Conservation (phyloP, 768 basidiomycete species). For the Serendipita sp. region DNA sequence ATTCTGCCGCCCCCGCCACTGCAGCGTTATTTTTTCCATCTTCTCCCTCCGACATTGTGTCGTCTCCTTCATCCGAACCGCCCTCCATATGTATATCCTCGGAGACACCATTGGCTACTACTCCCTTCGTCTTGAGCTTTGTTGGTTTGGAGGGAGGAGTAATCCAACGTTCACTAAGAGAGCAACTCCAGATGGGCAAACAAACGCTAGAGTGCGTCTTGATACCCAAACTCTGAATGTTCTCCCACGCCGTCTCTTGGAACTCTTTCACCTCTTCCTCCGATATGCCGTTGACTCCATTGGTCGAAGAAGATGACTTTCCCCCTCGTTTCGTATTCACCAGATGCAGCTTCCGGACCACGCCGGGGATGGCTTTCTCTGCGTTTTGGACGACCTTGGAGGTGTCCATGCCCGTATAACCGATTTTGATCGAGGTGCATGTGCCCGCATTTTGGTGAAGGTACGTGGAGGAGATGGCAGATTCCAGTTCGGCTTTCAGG, state of each 20-base stretch:
- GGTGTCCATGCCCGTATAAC: conserved; percentile 52
- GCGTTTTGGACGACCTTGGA: conserved; percentile 68
- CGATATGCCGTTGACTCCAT: not conserved
- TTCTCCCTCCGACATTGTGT: conserved; percentile 13
- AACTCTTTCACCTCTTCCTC: not conserved
- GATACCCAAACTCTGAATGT: conserved; percentile 75
- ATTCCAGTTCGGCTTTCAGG: conserved; percentile 82
- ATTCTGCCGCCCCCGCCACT: not conserved
- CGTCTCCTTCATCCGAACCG: conserved; percentile 24
- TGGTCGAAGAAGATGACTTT: not conserved
- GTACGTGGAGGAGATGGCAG: conserved; percentile 85
- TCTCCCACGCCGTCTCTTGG: conserved; percentile 43
- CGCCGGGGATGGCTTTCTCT: conserved; percentile 54
- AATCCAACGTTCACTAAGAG: conserved; percentile 30
- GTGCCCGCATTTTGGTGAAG: conserved; percentile 92
- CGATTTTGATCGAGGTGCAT: conserved; percentile 73
- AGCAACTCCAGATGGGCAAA: conserved; percentile 83
- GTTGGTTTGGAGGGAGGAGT: conserved; percentile 11
- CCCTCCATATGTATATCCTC: conserved; percentile 23
- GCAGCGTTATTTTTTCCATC: not conserved
- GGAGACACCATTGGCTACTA: conserved; percentile 11
- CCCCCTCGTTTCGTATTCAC: not conserved
- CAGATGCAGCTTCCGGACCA: conserved; percentile 32
- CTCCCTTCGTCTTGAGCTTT: conserved; percentile 15
- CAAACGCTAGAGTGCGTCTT: conserved; percentile 74